phyloP scores from a whole-genome alignment of 2,329 filamentous ascomycete species.

The Fusarium citri region DNA sequence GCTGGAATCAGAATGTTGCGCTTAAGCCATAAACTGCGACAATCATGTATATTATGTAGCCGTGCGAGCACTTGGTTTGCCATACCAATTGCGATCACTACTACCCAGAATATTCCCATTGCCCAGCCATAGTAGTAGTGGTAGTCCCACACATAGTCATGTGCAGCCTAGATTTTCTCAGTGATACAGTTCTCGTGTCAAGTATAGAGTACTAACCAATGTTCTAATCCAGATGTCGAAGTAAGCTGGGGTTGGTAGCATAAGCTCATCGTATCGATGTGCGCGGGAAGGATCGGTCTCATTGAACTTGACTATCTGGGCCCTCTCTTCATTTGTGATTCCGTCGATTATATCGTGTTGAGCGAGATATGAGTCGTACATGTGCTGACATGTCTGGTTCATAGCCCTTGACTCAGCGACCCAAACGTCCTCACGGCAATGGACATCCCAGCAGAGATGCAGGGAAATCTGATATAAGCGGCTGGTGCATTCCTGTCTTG shows the following conservation, averaged over 20 bases:
- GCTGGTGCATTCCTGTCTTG: constrained; percentile 7
- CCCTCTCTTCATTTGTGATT: background rate
- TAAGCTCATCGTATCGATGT: background rate
- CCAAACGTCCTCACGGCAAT: background rate
- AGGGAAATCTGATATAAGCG: constrained; percentile 5
- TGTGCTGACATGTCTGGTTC: constrained; percentile 9
- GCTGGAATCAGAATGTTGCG: constrained; percentile 3
- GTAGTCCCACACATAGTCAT: constrained; percentile 13
- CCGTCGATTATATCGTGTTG: background rate
- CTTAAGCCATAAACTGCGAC: background rate
- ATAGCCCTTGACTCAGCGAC: background rate
- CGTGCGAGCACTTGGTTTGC: fast-evolving
- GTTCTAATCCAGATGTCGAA: constrained; percentile 8
- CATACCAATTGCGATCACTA: background rate
- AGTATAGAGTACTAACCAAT: background rate
- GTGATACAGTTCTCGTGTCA: fast-evolving
- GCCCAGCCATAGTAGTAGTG: constrained; percentile 16
- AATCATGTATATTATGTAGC: fast-evolving
- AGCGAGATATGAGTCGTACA: background rate
- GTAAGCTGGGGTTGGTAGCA: constrained; percentile 5
- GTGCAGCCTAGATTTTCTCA: background rate
- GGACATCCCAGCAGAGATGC: constrained; percentile 9
- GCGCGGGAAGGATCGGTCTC: background rate
- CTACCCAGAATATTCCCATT: constrained; percentile 7
- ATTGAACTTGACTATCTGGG: background rate